Evolutionary conservation across 768 basidiomycete species (phyloP), one percentile per base, ranked within the genome.

Genomic region (Lactarius akahatsu): DNA sequence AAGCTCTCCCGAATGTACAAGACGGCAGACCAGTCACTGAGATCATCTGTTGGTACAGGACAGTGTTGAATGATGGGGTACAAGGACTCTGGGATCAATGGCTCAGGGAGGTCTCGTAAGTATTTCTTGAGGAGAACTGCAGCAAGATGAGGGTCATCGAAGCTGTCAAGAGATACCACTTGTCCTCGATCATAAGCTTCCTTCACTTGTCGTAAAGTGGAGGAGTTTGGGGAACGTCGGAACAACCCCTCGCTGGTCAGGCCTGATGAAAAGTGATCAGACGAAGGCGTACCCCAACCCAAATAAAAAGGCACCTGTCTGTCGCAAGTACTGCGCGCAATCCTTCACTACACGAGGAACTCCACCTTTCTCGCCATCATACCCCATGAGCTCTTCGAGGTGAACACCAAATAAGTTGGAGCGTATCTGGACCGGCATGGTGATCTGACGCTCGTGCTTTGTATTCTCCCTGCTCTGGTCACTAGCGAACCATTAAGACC

Each of bases 41-140:
- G 77, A 68, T 86, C 82, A 61, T 73, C 78, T 10, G 82, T 81
- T 30, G 85, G 79, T 26, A 74, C 66, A 8, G 93, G 93, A 76
- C 93, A 95, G 64, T 82, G 81, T 43, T 81, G 82, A 47, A 94
- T 85, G 41, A 80, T 61, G 7, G 85, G 80, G 74, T 93, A 94
- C 16, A 88, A 74, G 6, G 73, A 74, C 75, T 92, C 91, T 0
- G 88, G 84, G 70, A 95, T 91, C n/a, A 91, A 77, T 4, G 93
- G 89, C 59, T 85, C 82, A 2, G 91, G 91, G 1, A 95, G 79
- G 74, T 93, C 91, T 43, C 91, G 84, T 30, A 95, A 77, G 73
- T 90, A 94, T 73, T 92, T 93, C 79, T 95, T 94, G 62, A 95
- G 77, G 41, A 95, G 80, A 1, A 94, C 93, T 10, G 93, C 91